Evolutionary conservation across 2,329 filamentous ascomycete genomes (phyloP).

Genomic region (Aspergillus clavatus): DNA sequence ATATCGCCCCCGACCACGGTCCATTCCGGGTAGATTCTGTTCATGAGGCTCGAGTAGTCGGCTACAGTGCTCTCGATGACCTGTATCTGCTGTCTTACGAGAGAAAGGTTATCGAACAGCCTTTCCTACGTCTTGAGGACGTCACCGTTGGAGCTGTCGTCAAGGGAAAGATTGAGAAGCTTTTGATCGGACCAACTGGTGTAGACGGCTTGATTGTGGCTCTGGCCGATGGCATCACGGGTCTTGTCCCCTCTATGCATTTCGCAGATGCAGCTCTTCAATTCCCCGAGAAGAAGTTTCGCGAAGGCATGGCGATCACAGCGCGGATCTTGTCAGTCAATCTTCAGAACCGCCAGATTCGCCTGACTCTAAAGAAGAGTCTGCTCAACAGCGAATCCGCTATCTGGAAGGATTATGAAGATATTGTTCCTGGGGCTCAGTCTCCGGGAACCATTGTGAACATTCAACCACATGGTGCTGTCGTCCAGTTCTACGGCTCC

Average conservation of each 20-base stretch:
- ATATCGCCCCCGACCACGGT: constrained; percentile 69
- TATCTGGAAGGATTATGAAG: constrained; percentile 73
- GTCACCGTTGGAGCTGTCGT: constrained; percentile 75
- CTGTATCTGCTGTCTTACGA: constrained; percentile 82
- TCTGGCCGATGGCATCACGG: constrained; percentile 78
- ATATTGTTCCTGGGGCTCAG: constrained; percentile 68
- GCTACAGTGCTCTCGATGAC: constrained; percentile 83
- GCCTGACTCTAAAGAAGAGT: constrained; percentile 89
- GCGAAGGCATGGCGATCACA: constrained; percentile 77
- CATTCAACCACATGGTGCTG: constrained; percentile 70
- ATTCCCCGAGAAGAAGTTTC: constrained; percentile 94
- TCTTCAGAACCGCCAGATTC: constrained; percentile 68
- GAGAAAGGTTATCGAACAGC: constrained; percentile 73
- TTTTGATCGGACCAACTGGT: constrained; percentile 73
- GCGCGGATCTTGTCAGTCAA: constrained; percentile 80
- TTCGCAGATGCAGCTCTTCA: constrained; percentile 82
- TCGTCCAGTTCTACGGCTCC: constrained; percentile 85
- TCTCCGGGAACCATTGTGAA: constrained; percentile 84
- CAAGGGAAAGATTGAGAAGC: constrained; percentile 76
- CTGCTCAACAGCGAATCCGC: constrained; percentile 81
- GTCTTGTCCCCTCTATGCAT: constrained; percentile 83
- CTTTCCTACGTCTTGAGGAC: constrained; percentile 88
- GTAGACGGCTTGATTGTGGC: constrained; percentile 77
- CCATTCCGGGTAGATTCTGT: constrained; percentile 71
- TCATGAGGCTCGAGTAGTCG: constrained; percentile 76